Percentiles rank a stretch among this genome's conserved stretches.
phyloP scores from a whole-genome alignment of 257 asterid species.

The Handroanthus guayacan region DNA sequence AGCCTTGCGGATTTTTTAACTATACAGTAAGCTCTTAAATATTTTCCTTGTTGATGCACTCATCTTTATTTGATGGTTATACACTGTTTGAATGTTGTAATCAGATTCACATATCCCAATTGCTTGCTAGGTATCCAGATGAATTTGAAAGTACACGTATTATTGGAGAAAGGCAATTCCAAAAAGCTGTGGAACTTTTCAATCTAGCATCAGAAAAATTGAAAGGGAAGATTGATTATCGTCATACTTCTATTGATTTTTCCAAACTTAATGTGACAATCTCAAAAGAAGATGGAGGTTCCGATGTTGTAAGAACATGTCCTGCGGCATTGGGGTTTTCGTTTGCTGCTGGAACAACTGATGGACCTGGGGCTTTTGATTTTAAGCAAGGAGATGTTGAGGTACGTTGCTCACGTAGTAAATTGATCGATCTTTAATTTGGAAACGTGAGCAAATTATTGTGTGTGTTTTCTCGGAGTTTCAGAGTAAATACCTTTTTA shows the following conservation, averaged over 20 bases:
- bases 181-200: constrained; percentile 83
- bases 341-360: constrained; percentile 99
- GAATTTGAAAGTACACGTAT: constrained; percentile 97
- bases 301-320: constrained; percentile 75
- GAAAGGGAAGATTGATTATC: constrained; percentile 81
- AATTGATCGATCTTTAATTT: too few relatives aligned
- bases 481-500: too few relatives aligned
- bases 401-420: constrained; percentile 43
- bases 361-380: constrained; percentile 99
- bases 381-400: constrained; percentile 92
- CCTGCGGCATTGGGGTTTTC: constrained; percentile 99
- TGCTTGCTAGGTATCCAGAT: constrained; percentile 74
- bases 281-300: constrained; percentile 62
- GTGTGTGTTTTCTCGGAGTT: too few relatives aligned
- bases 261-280: constrained; percentile 78
- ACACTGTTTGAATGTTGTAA: too few relatives aligned
- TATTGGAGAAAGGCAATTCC: constrained; percentile 91
- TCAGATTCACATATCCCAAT: constrained; percentile 22
- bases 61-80: too few relatives aligned
- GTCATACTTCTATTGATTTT: constrained; percentile 81
- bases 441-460: too few relatives aligned
- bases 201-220: constrained; percentile 73
- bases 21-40: too few relatives aligned
- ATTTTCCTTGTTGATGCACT: too few relatives aligned
- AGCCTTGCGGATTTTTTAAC: too few relatives aligned